A percentile compares a stretch with the other conserved stretches of the same genome.
These are phyloP conservation scores for Scheffersomyces insectosa DNA, from an alignment of 1,139 yeast species.

Conservation along the genomic window DNA sequence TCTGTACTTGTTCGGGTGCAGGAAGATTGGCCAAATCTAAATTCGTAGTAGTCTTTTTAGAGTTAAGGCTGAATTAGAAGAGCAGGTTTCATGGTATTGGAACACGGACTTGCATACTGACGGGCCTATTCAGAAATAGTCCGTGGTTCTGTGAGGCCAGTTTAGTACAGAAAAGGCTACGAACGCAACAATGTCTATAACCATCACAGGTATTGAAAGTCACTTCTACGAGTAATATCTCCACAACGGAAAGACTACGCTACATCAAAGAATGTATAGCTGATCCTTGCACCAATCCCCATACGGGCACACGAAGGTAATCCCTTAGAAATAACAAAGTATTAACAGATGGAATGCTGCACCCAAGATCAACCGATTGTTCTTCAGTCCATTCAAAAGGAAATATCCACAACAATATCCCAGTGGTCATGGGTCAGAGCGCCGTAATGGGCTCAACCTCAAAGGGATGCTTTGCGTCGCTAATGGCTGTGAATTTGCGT, in stretches of 20 bases:
- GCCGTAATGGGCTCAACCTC: constrained; percentile 77
- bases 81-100: no score
- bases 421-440: constrained; percentile 78
- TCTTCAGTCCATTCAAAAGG: constrained; percentile 64
- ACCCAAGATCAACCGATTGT: constrained; percentile 72
- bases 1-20: no score
- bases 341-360: constrained; percentile 67
- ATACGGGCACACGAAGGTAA: constrained; percentile 85
- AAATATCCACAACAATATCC: constrained; percentile 51
- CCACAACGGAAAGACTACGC: not conserved
- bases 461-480: constrained; percentile 67
- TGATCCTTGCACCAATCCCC: constrained; percentile 80
- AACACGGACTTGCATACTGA: no score
- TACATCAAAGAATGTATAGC: constrained; percentile 46
- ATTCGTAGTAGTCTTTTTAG: no score
- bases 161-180: no score
- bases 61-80: no score
- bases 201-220: no score
- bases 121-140: no score
- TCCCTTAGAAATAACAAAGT: constrained; percentile 59
- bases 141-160: no score
- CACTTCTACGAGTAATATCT: no score
- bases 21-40: no score
- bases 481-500: constrained; percentile 75
- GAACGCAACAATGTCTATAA: no score